Conservation (phyloP, 768 basidiomycete genomes). For the Tulasnella sp. region DNA sequence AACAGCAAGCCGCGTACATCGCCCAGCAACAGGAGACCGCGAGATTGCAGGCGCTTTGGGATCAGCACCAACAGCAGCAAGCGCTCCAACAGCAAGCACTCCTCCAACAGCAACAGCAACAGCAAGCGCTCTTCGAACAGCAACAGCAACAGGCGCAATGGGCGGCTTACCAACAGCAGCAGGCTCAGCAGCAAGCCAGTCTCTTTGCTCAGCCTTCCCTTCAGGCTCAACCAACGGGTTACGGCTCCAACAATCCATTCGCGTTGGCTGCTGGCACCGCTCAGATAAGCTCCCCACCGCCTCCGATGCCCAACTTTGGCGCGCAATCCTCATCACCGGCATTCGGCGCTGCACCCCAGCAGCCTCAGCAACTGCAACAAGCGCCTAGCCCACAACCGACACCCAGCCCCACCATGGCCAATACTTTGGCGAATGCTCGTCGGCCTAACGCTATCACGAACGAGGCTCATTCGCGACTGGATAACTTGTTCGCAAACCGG, state of each 20-base stretch:
- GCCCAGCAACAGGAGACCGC: neutral
- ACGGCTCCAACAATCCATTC: constrained; percentile 92
- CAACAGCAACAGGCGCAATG: constrained; percentile 35
- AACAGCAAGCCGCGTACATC: constrained; percentile 38
- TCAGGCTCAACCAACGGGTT: constrained; percentile 27
- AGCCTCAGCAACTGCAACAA: constrained; percentile 28
- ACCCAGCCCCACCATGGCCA: constrained; percentile 31
- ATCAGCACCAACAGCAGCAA: constrained; percentile 55
- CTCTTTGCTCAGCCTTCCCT: constrained; percentile 17
- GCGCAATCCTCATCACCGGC: constrained; percentile 13
- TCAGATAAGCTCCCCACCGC: constrained; percentile 18
- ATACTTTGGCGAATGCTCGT: constrained; percentile 16
- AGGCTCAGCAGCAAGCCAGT: constrained; percentile 7
- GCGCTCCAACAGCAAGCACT: constrained; percentile 34
- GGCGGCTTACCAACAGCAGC: constrained; percentile 18
- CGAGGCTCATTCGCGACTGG: constrained; percentile 62
- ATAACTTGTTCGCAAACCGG: constrained; percentile 69
- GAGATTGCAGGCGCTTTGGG: neutral
- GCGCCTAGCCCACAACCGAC: constrained; percentile 31
- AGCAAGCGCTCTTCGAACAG: constrained; percentile 31
- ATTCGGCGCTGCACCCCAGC: constrained; percentile 40
- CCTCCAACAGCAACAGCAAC: constrained; percentile 27
- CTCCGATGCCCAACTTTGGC: constrained; percentile 19
- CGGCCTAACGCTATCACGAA: constrained; percentile 33
- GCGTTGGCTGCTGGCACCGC: constrained; percentile 33